Conservation (phyloP, 495 filamentous ascomycete genomes). For the Aspergillus baeticus region DNA sequence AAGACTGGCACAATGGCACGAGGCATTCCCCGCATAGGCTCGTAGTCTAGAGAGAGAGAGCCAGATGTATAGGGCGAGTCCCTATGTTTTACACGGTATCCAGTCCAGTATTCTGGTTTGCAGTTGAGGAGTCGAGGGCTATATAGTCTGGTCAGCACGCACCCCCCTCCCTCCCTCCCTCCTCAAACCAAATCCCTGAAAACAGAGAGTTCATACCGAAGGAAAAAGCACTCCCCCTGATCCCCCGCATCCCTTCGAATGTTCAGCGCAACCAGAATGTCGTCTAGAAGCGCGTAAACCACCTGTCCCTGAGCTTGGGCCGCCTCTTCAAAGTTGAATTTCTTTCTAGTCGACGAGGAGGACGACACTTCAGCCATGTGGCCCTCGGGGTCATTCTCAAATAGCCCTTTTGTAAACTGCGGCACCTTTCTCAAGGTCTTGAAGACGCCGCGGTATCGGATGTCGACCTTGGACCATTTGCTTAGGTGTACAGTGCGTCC, state of each 20-base stretch:
- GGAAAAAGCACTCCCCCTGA: constrained; percentile 11
- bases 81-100: constrained; percentile 25
- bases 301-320: constrained; percentile 24
- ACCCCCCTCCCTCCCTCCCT: too few species aligned
- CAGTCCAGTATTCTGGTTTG: constrained; percentile 33
- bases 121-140: constrained; percentile 22
- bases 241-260: constrained; percentile 18
- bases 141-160: background rate
- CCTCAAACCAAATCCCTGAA: too few species aligned
- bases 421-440: constrained; percentile 28
- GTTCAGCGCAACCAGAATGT: constrained; percentile 21
- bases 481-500: constrained; percentile 19
- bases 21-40: constrained; percentile 1
- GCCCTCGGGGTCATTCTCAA: constrained; percentile 16
- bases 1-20: constrained; percentile 20
- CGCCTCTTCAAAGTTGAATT: constrained; percentile 5
- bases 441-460: constrained; percentile 31
- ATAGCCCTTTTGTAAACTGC: constrained; percentile 20
- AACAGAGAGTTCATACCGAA: too few species aligned
- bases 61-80: constrained; percentile 24
- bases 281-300: constrained; percentile 31
- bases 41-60: constrained; percentile 21
- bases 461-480: constrained; percentile 29
- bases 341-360: background rate
- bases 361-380: background rate